Base-by-base conservation (phyloP, 805 yeast genomes). In the Metschnikowia shivogae region DNA sequence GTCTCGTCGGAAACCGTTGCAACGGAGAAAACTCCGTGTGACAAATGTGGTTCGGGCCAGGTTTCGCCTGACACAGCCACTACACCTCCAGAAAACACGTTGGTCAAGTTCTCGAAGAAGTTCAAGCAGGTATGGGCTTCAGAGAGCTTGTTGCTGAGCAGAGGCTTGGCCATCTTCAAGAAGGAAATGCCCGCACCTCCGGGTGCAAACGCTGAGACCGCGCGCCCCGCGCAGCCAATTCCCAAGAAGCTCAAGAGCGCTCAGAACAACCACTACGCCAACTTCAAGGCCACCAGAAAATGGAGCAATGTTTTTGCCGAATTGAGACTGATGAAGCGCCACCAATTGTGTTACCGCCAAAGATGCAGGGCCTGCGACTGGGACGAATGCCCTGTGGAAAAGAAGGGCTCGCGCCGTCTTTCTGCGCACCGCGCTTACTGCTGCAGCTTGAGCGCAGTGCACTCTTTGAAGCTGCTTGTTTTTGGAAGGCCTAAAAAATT, bases 401-500 rank as follows among this genome's bases (percentile, higher is more conserved):
- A 20, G 34, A 6, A n/a, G 7, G 22, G 29, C 3, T 12, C 30
- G 35, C 34, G 42, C 35, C 42, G 42, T 39, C 26, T 39, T 20
- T 39, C 42, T 39, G 42, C 42, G 32, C 29, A 31, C 19, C 42
- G 42, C 42, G 42, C 42, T 13, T 39, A 39, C 29, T 39, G 42
- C 11, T 32, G 36, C 42, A 32, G 42, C 19, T 39, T 39, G 42
- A 30, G 35, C 22, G 42, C 42, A 10, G 29, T 24, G 29, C 30
- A 37, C n/a, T 24, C 34, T 6, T 19, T 37, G 34, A 37, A 29
- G 27, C 34, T 9, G 19, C 13, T 37, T 13, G 34, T 37, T n/a
- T 29, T 20, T n/a, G 34, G 40, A 24, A 29, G 22, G 40, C 34
- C 40, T n/a, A 28, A 29, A 6, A 29, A 12, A 12, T n/a, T 29